A percentile compares a stretch with the other conserved stretches of the same genome.
phyloP scores from a whole-genome alignment of 78 protist genomes.

The Speleostelium caveatum region DNA sequence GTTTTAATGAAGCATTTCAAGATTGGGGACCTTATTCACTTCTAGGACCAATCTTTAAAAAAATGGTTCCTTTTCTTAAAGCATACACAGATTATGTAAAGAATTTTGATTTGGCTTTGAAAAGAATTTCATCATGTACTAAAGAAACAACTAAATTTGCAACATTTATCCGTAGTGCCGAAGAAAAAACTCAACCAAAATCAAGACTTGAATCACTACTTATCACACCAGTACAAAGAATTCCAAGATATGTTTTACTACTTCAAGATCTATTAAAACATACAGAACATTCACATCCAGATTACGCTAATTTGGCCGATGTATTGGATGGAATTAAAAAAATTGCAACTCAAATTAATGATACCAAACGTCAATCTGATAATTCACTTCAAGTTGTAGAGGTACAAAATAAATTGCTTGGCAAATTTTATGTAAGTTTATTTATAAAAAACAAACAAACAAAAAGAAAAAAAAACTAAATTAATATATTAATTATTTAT shows the following conservation, averaged over 20 bases:
- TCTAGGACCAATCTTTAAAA: slow-evolving; percentile 34
- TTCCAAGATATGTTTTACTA: slow-evolving; percentile 68
- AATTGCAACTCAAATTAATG: slow-evolving; percentile 69
- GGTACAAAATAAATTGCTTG: slow-evolving; percentile 64
- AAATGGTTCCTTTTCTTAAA: slow-evolving; percentile 34
- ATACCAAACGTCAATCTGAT: slow-evolving; percentile 71
- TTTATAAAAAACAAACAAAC: not conserved
- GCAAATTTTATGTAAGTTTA: slow-evolving; percentile 57
- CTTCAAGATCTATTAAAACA: slow-evolving; percentile 73
- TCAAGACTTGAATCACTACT: slow-evolving; percentile 64
- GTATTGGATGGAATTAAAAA: slow-evolving; percentile 40
- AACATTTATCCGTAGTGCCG: slow-evolving; percentile 26
- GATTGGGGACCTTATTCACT: slow-evolving; percentile 64
- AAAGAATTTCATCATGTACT: slow-evolving; percentile 33
- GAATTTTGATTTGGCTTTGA: slow-evolving; percentile 63
- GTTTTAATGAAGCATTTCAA: slow-evolving; percentile 10
- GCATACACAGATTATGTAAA: slow-evolving; percentile 78
- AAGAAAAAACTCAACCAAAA: slow-evolving; percentile 46
- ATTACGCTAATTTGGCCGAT: slow-evolving; percentile 28
- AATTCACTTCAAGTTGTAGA: slow-evolving; percentile 73
- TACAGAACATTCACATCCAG: slow-evolving; percentile 72
- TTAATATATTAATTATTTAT: not conserved
- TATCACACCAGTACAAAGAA: slow-evolving; percentile 75
- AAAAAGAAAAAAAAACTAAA: not conserved
- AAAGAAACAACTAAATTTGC: slow-evolving; percentile 56